Base-by-base conservation (phyloP, 2,329 filamentous ascomycete genomes). In the Clarireedia hainanense region DNA sequence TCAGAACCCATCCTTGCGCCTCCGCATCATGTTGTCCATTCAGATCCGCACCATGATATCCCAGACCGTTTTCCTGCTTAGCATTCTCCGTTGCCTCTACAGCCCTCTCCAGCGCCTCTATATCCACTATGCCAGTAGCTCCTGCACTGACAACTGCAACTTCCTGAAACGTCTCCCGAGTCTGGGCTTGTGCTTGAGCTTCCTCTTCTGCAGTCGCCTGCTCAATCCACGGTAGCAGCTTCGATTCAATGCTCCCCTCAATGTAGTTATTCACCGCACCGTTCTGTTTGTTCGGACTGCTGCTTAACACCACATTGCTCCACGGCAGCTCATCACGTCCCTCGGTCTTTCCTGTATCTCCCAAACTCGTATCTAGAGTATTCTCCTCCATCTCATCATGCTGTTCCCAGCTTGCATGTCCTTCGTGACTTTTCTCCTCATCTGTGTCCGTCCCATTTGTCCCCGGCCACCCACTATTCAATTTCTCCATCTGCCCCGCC, bases 171-270 rank as follows among this genome's bases (percentile, higher is more conserved):
- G 23, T 6, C n/a, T 20, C 23, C 43, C 23, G n/a, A 45, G 10
- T 9, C 20, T 46, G 24, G 14, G 52, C 52, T 36, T 55, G 52
- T n/a, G 26, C 52, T 14, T 50, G 51, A 15, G 51, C 52, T 14
- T 54, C 52, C 42, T 55, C 52, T 37, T 55, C 46, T 12, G 52
- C 52, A 2, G 46, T 55, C 12, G 37, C 52, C 27, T 55, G 52
- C 27, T 55, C 52, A 45, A 55, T 55, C 52, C 52, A 55, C 5
- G 52, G 52, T 17, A 50, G 30, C 9, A 55, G 37, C 24, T 50
- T 55, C 5, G 52, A 50, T 48, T 55, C 52, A 7, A 55, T 55
- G 15, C 42, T 55, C 5, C 47, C 49, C 27, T 55, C 52, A 37
- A 55, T 45, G 37, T 55, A 50, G 10, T 24, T 37, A 50, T 50